These are phyloP conservation scores for Imleria badia DNA, from an alignment of 768 basidiomycete species.

Conservation along the genomic window DNA sequence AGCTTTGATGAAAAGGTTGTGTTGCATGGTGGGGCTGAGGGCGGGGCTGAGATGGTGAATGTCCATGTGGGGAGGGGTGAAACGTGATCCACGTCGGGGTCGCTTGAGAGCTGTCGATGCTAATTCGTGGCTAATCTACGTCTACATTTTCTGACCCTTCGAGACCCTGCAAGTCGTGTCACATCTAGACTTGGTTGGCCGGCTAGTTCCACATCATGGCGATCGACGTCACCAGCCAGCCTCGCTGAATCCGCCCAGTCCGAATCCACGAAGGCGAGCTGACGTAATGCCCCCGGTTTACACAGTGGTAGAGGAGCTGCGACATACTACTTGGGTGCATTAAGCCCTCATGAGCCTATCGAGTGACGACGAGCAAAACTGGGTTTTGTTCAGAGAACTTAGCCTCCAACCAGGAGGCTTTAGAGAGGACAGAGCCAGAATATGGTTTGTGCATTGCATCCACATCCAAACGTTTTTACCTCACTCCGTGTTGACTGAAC, in stretches of 20 bases:
- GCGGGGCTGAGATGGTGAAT: conserved; percentile 10
- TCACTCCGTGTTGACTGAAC: conserved; percentile 21
- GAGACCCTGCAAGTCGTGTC: too few species aligned
- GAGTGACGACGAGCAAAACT: conserved; percentile 36
- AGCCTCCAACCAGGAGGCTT: conserved; percentile 67
- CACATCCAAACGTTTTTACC: conserved; percentile 6
- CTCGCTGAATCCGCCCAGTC: not conserved
- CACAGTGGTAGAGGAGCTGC: not conserved
- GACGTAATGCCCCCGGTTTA: conserved; percentile 18
- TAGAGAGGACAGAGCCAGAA: conserved; percentile 47
- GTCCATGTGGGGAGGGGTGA: conserved; percentile 16
- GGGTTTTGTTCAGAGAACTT: conserved; percentile 44
- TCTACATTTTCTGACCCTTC: not conserved
- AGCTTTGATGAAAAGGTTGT: conserved; percentile 47
- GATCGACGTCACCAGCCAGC: too few species aligned
- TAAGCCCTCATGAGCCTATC: conserved; percentile 21
- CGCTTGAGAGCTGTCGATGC: not conserved
- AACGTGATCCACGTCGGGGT: conserved; percentile 1
- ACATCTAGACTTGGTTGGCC: too few species aligned
- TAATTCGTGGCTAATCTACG: not conserved
- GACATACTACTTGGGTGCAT: conserved; percentile 6
- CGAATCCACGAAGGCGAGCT: conserved; percentile 11
- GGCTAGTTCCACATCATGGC: too few species aligned
- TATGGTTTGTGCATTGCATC: conserved; percentile 49
- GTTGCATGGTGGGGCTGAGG: conserved; percentile 17